Evolutionary conservation across 2,329 filamentous ascomycete genomes (phyloP), one percentile per base, ranked within the genome.

Genomic region (Penicillium vulpinum): DNA sequence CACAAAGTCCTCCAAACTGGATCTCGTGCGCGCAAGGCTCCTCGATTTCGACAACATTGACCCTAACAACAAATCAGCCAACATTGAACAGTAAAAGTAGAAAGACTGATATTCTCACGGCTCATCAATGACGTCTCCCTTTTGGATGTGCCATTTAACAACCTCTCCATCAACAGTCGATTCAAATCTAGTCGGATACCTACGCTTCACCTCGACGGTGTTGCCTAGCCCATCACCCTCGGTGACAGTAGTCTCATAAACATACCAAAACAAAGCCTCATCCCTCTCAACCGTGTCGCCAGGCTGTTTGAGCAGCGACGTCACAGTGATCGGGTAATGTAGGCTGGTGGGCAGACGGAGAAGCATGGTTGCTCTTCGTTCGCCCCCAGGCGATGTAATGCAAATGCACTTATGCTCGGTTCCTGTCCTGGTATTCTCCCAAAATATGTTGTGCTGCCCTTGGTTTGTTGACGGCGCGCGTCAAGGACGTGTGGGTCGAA

Each of bases 321-420:
- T 92, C 76, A 99, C 88, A 66, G 89, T 96, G 76, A 97, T 92
- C 68, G 94, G 94, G 77, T 97, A 99, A 76, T 89, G 89, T 66
- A 97, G 85, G 76, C 85, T 76, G 52, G 73, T 61, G 59, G 79
- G 78, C 63, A 81, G 67, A 71, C 74, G 75, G 67, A 80, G 70
- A 68, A 78, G 76, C 78, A 81, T 81, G 56, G 52, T 62, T 51
- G 56, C 53, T 62, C 59, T 56, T 46, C 43, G 51, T 57, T 58
- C 60, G 60, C 60, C 58, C 38, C 53, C 54, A 58, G 60, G 56
- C 57, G 50, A 62, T 36, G 39, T 35, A n/a, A 40, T 40, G 40
- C 21, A 35, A n/a, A 40, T 40, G 40, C 21, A 31, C 22, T 31
- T 50, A 46, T 22, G 41, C 47, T 51, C 50, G 13, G 31, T 22